These are phyloP conservation scores for Eucalyptus victrix DNA, from an alignment of 345 rosid genomes.

Conservation along the genomic window DNA sequence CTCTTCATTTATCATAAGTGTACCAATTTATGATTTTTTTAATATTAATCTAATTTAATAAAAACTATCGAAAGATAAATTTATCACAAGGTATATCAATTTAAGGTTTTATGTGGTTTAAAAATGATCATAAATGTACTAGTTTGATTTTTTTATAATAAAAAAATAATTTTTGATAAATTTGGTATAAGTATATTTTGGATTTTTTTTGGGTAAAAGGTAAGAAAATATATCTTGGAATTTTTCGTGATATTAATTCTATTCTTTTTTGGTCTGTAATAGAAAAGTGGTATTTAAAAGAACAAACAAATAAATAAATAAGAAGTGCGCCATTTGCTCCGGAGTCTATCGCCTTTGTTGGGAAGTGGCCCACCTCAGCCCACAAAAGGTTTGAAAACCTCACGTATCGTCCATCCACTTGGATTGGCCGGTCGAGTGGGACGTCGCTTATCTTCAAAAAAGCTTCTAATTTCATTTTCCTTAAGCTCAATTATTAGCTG, in stretches of 20 bases:
- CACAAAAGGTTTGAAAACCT: neutral
- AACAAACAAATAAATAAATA: neutral
- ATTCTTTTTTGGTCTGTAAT: neutral
- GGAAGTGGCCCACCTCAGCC: neutral
- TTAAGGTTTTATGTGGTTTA: no score
- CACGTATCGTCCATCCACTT: neutral
- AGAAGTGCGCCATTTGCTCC: neutral
- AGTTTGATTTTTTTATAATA: no score
- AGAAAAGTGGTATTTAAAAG: neutral
- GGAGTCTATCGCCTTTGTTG: neutral
- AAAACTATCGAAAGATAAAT: accelerated
- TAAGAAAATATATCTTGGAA: no score
- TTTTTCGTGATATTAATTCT: no score
- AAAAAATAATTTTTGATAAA: no score
- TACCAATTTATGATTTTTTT: no score
- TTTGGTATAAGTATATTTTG: no score
- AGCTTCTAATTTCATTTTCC: neutral
- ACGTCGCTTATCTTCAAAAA: neutral
- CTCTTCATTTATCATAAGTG: no score
- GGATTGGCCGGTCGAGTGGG: neutral
- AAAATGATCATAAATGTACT: no score
- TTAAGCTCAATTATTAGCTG: neutral
- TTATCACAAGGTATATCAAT: no score
- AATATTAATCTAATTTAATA: no score
- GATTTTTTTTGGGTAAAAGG: no score